Base-by-base conservation (phyloP, 2,329 filamentous ascomycete genomes). In the Fusarium abutilonis region DNA sequence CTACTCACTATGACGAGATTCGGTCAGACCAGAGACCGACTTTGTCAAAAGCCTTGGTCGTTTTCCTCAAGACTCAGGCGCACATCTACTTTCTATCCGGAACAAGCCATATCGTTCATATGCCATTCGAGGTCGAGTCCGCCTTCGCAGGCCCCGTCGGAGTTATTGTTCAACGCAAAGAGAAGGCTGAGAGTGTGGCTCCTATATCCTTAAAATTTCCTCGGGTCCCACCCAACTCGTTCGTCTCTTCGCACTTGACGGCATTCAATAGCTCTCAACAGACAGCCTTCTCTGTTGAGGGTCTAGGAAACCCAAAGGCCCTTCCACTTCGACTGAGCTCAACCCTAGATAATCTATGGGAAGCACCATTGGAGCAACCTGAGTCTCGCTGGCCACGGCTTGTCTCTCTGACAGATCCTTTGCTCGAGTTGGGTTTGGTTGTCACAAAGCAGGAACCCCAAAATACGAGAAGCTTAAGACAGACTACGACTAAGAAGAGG, bases 81-180 rank as follows among this genome's bases (percentile, higher is more conserved):
- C 94, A 98, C 73, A 87, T 99, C 64, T 96, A 93, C 80, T 97
- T 96, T 73, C 84, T 98, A 34, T 86, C 90, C 2, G 94, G 94
- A 17, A 89, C 92, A 31, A 95, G 86, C 72, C 91, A 99, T 82
- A 86, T 97, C 56, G 84, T 98, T 43, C 92, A 97, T 74, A 86
- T 99, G 72, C 94, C 94, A 2, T 99, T 99, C 72, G 93, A 98
- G 77, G 90, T 97, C 38, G 92, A 97, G 72, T 87, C 87, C 49
- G 93, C 91, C 28, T 92, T 93, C 74, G 87, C 94, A 32, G 91
- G 91, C 11, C 90, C 93, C 6, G 83, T 87, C 29, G 95, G 95
- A 23, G 83, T 98, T 45, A 84, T 99, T 17, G 86, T 99, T 53
- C 94, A 98, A 76, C 85, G 93, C 59, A 96, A 90, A 72, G 80